Conservation (phyloP, 768 basidiomycete genomes). For the Cystobasidium tubakii region DNA sequence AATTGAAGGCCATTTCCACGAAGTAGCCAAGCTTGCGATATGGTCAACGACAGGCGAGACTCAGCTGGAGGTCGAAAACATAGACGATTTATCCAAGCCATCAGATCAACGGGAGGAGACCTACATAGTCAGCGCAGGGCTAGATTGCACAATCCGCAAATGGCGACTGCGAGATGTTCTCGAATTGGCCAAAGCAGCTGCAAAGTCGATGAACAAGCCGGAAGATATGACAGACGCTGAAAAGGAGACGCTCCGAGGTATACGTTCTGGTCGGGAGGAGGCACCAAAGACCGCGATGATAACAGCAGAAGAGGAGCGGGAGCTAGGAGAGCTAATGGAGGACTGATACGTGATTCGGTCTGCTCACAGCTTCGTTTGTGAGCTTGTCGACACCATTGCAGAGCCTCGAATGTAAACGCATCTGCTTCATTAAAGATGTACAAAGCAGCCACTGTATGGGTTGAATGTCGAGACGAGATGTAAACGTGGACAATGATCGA, state of each 20-base stretch:
- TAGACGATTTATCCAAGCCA: neutral
- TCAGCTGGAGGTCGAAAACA: neutral
- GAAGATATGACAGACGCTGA: neutral
- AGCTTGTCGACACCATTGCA: too few relatives aligned
- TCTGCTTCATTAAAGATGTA: neutral
- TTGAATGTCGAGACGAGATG: neutral
- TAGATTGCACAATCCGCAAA: slow-evolving; percentile 30
- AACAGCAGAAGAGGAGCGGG: slow-evolving; percentile 28
- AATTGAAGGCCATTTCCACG: slow-evolving; percentile 83
- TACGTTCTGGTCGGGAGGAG: neutral
- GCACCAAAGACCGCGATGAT: slow-evolving; percentile 5
- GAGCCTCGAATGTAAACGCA: too few relatives aligned
- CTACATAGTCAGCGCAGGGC: slow-evolving; percentile 25
- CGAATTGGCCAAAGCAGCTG: neutral
- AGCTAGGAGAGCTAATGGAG: slow-evolving; percentile 32
- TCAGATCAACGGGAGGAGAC: neutral
- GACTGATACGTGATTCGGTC: slow-evolving; percentile 1
- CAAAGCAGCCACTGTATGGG: neutral
- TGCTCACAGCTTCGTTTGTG: too few relatives aligned
- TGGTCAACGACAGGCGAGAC: slow-evolving; percentile 7
- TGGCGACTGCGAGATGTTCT: slow-evolving; percentile 22
- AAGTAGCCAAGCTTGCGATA: slow-evolving; percentile 63
- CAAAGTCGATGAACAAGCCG: neutral
- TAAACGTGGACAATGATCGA: neutral
- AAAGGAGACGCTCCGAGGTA: slow-evolving; percentile 1